phyloP scores from a whole-genome alignment of 805 yeast species.

The Cyberlindnera misumaiensis region DNA sequence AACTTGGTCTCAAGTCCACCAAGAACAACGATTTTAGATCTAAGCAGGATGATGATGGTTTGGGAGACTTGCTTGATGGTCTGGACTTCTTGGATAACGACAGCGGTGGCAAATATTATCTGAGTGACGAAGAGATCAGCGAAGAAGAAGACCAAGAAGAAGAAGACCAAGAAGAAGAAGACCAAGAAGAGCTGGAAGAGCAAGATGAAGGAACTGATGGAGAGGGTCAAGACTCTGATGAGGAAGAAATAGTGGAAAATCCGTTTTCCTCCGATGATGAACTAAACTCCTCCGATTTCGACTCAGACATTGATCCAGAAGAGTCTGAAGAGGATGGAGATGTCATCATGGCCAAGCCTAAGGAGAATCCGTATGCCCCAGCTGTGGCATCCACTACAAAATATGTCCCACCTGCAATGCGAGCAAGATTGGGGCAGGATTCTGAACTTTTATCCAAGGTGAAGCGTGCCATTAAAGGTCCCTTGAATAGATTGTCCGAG shows the following conservation, averaged over 20 bases:
- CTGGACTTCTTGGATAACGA: constrained; percentile 33
- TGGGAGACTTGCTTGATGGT: constrained; percentile 81
- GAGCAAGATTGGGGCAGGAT: constrained; percentile 40
- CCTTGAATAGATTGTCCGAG: constrained; percentile 84
- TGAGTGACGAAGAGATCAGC: constrained; percentile 20
- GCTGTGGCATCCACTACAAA: constrained; percentile 35
- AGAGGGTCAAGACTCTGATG: constrained; percentile 21
- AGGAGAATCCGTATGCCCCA: constrained; percentile 74
- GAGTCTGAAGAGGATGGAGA: constrained; percentile 29
- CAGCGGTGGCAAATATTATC: constrained; percentile 15
- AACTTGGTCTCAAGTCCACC: constrained; percentile 61
- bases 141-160: constrained; percentile 23
- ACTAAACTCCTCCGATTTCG: constrained; percentile 36
- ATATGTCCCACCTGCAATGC: constrained; percentile 84
- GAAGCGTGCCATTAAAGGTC: constrained; percentile 66
- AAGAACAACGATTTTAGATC: constrained; percentile 40
- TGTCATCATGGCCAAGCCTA: constrained; percentile 26
- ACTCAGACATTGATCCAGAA: constrained; percentile 32
- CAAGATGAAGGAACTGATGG: constrained; percentile 22
- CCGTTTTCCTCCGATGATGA: constrained; percentile 37
- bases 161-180: constrained; percentile 2
- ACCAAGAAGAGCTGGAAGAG: constrained; percentile 2
- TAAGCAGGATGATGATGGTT: constrained; percentile 60
- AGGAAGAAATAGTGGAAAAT: constrained; percentile 22
- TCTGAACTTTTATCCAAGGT: constrained; percentile 44